Conservation (phyloP, 106 monocot species). For the Dendrobium officinale region DNA sequence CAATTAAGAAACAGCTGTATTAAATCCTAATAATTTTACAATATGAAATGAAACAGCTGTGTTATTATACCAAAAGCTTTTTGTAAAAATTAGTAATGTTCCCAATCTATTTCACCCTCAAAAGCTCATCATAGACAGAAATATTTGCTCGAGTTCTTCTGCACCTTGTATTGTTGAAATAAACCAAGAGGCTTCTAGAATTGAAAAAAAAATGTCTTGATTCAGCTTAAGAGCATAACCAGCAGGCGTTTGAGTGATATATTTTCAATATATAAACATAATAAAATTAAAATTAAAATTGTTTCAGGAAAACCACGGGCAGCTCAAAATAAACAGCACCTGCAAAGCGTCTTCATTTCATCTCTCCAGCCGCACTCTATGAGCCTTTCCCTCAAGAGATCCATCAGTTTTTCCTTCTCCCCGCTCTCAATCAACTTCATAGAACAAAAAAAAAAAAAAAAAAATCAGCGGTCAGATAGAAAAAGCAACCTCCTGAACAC, state of each 20-base stretch:
- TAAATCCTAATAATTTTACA: no score
- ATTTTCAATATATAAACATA: neutral
- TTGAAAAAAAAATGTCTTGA: neutral
- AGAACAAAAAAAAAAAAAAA: constrained; percentile 14
- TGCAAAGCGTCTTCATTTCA: constrained; percentile 95
- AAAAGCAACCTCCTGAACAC: neutral
- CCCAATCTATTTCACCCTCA: no score
- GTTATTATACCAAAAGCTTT: no score
- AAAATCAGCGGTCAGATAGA: constrained; percentile 4
- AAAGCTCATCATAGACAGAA: no score
- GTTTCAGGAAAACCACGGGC: neutral
- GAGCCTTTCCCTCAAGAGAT: constrained; percentile 87
- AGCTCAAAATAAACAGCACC: constrained; percentile 27
- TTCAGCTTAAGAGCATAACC: neutral
- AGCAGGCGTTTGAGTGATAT: neutral
- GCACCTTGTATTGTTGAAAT: no score
- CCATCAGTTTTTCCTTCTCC: constrained; percentile 98
- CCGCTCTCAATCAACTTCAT: constrained; percentile 88
- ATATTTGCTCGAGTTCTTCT: no score
- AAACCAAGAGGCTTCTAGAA: no score
- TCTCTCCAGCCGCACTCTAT: constrained; percentile 96
- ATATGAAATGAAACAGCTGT: no score
- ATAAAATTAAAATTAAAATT: neutral
- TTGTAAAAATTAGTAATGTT: no score
- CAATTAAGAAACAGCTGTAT: no score